These are phyloP conservation scores for Scytalidium sp. DNA, from an alignment of 2,329 filamentous ascomycete genomes.

Conservation along the genomic window DNA sequence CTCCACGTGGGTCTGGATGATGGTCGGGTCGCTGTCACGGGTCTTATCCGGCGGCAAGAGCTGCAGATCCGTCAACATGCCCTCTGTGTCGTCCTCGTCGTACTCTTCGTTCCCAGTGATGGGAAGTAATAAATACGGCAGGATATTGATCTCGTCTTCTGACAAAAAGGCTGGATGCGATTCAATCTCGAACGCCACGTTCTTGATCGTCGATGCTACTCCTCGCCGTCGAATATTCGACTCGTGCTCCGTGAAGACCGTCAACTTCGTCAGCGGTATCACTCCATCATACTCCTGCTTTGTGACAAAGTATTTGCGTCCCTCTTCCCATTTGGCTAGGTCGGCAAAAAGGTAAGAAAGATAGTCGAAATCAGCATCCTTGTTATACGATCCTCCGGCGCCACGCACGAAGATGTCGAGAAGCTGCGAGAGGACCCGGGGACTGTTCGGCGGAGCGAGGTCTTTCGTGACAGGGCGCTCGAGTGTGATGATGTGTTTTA, in stretches of 20 bases:
- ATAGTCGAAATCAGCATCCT: constrained; percentile 84
- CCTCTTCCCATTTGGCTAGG: constrained; percentile 75
- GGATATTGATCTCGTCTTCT: constrained; percentile 70
- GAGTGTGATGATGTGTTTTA: constrained; percentile 66
- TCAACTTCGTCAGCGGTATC: constrained; percentile 87
- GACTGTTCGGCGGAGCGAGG: constrained; percentile 65
- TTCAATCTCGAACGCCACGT: constrained; percentile 78
- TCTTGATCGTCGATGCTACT: constrained; percentile 97
- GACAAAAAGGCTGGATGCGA: constrained; percentile 70
- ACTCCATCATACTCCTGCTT: constrained; percentile 75
- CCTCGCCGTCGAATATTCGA: constrained; percentile 82
- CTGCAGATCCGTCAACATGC: constrained; percentile 88
- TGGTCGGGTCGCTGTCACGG: constrained; percentile 72
- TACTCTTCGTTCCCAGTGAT: constrained; percentile 88
- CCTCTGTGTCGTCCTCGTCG: constrained; percentile 77
- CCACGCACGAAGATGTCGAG: constrained; percentile 97
- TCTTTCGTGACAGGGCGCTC: constrained; percentile 66
- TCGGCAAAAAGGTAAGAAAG: constrained; percentile 93
- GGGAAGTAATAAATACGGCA: constrained; percentile 86
- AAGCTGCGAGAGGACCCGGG: constrained; percentile 77
- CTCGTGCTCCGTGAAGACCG: constrained; percentile 89
- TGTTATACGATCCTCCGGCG: constrained; percentile 77
- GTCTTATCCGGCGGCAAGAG: constrained; percentile 86
- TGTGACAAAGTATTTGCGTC: constrained; percentile 71
- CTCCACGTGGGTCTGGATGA: constrained; percentile 85